Conservation (phyloP, 192 early-diverging fungal genomes). For the Coemansia sp. region DNA sequence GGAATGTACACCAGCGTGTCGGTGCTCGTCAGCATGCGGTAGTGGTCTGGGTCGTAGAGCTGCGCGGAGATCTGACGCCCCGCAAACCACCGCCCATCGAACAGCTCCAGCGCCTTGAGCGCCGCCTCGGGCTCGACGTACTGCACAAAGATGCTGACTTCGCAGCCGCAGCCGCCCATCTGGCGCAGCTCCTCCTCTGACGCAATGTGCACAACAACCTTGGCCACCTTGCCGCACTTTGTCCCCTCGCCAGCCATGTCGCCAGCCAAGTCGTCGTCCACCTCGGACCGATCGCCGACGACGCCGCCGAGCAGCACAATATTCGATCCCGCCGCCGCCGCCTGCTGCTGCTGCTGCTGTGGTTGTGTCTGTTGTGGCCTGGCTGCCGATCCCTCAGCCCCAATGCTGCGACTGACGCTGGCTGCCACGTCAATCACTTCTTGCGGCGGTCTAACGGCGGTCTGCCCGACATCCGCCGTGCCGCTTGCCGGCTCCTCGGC, state of each 20-base stretch:
- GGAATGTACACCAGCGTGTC: conserved; percentile 51
- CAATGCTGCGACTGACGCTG: conserved; percentile 36
- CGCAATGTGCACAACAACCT: conserved; percentile 60
- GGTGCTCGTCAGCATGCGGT: conserved; percentile 41
- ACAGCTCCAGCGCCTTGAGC: conserved; percentile 52
- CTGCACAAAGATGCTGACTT: conserved; percentile 75
- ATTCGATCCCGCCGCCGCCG: conserved; percentile 10
- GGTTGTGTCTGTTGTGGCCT: neutral
- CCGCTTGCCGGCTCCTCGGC: conserved; percentile 18
- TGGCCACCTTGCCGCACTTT: conserved; percentile 72
- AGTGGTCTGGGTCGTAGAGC: conserved; percentile 58
- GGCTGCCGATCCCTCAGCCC: neutral
- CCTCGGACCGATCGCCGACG: conserved; percentile 64
- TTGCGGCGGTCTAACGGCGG: conserved; percentile 27
- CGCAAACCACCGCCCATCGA: conserved; percentile 83
- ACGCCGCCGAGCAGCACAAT: conserved; percentile 67
- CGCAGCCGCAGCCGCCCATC: conserved; percentile 8
- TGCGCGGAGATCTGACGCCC: conserved; percentile 66
- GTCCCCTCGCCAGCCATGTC: conserved; percentile 80
- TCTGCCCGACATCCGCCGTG: neutral
- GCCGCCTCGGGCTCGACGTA: conserved; percentile 55
- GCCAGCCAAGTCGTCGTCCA: conserved; percentile 76
- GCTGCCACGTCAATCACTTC: conserved; percentile 36
- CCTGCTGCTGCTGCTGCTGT: conserved; percentile 4
- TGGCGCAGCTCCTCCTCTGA: conserved; percentile 21